Evolutionary conservation across 331 rosid species (phyloP), one percentile per base, ranked within the genome.

Genomic region (Erythrophleum ivorense): DNA sequence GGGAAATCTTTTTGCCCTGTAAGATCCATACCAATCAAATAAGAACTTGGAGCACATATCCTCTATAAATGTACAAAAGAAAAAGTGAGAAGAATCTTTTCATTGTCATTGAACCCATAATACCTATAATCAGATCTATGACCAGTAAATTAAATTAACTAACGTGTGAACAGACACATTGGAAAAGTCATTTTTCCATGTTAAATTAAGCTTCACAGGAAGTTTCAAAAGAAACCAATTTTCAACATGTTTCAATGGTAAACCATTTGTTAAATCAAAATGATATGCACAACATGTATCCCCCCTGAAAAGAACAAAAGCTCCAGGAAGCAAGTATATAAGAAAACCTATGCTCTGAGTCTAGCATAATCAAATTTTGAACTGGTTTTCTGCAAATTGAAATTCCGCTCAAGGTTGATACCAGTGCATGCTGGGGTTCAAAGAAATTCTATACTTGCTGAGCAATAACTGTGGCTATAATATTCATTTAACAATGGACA

Each of bases 1-100:
- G 77, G 99, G 99, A 69, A 73, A 91, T 80, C 86, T 88, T 84
- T 95, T 95, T 46, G 94, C 97, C 99, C 99, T 95, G 63, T 52
- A 76, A 68, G 78, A 83, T 54, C 80, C 85, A 74, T 77, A 71
- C 33, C 59, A 83, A 75, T 76, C 73, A 78, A 66, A 68, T 82
- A 82, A 83, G 86, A 85, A 71, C 43, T 67, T 29, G 16, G 53
- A 82, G 65, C 62, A 82, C 78, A 73, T 64, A 48, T 48, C 64
- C 83, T 81, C 68, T 33, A 59, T 64, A 70, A 57, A 73, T 79
- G 52, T 76, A 73, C 67, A 65, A 71, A 14, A 63, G 34, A 21
- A 34, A 41, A 46, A 52, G 81, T 2, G 67, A 81, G 72, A 53
- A 48, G 15, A 41, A 55, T 68, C 59, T 50, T 65, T 21, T 66